Evolutionary conservation across 148 eudicot genomes (phyloP), one percentile per base, ranked within the genome.

Genomic region (Simmondsia chinensis): DNA sequence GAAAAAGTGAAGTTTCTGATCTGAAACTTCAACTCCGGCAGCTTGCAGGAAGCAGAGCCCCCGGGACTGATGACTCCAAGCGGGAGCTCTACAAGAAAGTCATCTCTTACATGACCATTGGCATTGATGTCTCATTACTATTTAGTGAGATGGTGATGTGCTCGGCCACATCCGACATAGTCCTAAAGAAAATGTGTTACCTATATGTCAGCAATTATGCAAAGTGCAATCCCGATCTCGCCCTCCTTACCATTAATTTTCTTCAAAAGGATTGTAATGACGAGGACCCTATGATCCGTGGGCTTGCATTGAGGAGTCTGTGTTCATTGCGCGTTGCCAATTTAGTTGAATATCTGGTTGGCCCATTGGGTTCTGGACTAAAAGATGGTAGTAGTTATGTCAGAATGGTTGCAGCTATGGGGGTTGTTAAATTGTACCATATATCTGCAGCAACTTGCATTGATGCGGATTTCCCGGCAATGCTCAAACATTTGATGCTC

Each of bases 61-160:
- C 96, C 0, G 96, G 99, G 18, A 54, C 69, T 1, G 94, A 93
- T 67, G 87, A 86, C 59, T 68, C 89, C 0, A 93, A 80, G 62
- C 60, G 96, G 14, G 99, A 86, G 42, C 72, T 86, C n/a, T 93
- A 63, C 68, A 93, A 93, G 77, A 93, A 93, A 68, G 99, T 80
- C 35, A 86, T 86, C 56, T 93, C 99, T n/a, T 82, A 79, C 73
- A 82, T 93, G 99, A 86, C 96, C 1, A 71, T 93, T 9, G 99
- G 96, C 43, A 76, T 93, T 8, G 99, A 93, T 52, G 99, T 93
- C 41, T 93, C 99, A 0, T 71, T 84, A 7, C 72, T 86, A 33
- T 93, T 93, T 33, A 86, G 99, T 36, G 96, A 93, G 63, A 93
- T 93, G 99, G 99, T 93, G 53, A 93, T 93, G 99, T 93, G 99